Base-by-base conservation (phyloP, 371 early-diverging fungal genomes). In the Apophysomyces ossiformis region DNA sequence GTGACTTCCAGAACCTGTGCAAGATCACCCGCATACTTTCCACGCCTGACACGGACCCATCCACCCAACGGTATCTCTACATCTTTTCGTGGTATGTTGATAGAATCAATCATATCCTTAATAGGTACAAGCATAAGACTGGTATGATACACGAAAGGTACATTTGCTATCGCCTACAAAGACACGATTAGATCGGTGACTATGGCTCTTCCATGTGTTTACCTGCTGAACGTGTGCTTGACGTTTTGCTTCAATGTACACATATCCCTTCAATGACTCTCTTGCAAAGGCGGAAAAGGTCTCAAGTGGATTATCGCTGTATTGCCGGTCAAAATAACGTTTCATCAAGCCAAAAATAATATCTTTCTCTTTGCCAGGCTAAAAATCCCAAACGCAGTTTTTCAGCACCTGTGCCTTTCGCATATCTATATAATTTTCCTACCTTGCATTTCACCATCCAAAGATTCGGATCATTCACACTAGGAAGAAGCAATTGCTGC, bases 21-120 rank as follows among this genome's bases (percentile, higher is more conserved):
- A 65, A 99, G 80, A 84, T 99, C 99, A 43, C 96, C 97, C 5
- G 89, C 88, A 74, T 98, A 99, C 69, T 92, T 97, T 47, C 99
- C 99, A 69, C 95, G 92, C 68, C 91, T 93, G 61, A 99, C 86
- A 60, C 99, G 88, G 15, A 94, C 97, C 96, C 97, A 99, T 9
- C 91, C 85, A 37, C 93, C 93, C 15, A 88, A 80, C 43, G 92
- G 90, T 54, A 96, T 78, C 7, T 92, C 89, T 0, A 79, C 70
- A 50, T 87, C 88, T 61, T 89, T 88, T 59, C 84, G 80, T 75
- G 89, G 85, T 67, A 96, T 88, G 58, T 87, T 85, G 66, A 99
- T 86, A 13, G 93, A 95, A 62, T 96, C 95, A 5, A 94, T 89
- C 99, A 99, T 99, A 69, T 99, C 98, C 50, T 91, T 88, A 61